Percentiles rank a stretch among this genome's conserved stretches.
These are phyloP conservation scores for Jasminum sambac DNA, from an alignment of 257 asterid genomes.

Conservation along the genomic window DNA sequence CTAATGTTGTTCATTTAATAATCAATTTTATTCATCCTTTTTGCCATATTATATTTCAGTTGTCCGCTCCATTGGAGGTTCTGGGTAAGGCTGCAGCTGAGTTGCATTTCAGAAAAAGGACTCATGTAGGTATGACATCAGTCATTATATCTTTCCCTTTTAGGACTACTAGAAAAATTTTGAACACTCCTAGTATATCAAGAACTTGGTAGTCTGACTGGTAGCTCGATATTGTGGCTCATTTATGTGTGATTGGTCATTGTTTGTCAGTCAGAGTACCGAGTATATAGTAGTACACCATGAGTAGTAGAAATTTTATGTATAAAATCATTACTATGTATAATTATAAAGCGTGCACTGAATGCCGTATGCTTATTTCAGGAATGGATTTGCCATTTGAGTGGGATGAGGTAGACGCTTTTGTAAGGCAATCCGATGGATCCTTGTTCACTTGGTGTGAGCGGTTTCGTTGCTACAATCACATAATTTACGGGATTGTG, in stretches of 20 bases:
- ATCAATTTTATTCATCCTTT: not conserved
- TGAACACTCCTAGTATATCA: no score
- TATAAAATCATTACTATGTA: no score
- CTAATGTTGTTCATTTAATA: not conserved
- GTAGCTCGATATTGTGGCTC: no score
- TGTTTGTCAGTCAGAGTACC: no score
- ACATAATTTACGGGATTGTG: slow-evolving; percentile 71
- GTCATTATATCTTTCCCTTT: no score
- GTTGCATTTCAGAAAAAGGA: slow-evolving; percentile 73
- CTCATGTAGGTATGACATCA: slow-evolving; percentile 65
- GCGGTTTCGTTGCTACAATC: slow-evolving; percentile 70
- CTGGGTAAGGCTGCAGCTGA: slow-evolving; percentile 82
- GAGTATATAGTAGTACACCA: no score
- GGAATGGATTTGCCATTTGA: slow-evolving; percentile 91
- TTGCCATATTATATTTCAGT: slow-evolving; percentile 45
- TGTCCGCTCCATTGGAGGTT: slow-evolving; percentile 70
- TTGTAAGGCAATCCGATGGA: slow-evolving; percentile 85
- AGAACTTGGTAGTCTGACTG: no score
- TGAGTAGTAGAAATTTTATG: no score
- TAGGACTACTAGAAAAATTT: no score
- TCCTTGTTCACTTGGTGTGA: slow-evolving; percentile 97
- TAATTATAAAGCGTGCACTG: slow-evolving; percentile 2
- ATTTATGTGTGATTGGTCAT: no score
- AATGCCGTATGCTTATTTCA: slow-evolving; percentile 31
- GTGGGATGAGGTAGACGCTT: slow-evolving; percentile 85